These are phyloP conservation scores for Aureobasidium sp. DNA, from an alignment of 2,329 filamentous ascomycete species.

Conservation along the genomic window DNA sequence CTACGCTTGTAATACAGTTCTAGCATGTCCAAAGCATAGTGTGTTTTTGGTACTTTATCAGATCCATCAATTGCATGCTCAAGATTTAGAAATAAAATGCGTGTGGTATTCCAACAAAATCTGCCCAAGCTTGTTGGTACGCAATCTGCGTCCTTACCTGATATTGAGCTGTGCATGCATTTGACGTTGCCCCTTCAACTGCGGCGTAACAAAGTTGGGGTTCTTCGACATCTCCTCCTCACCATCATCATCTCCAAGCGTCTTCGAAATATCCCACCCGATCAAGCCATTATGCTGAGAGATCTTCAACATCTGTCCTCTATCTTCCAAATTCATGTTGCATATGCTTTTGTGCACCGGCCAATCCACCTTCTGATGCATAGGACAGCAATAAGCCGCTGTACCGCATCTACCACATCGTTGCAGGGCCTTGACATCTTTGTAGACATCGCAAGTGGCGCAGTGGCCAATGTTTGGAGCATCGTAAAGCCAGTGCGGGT, in stretches of 20 bases:
- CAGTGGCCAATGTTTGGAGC: conserved; percentile 13
- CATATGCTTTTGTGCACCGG: conserved; percentile 18
- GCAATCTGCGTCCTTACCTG: background rate
- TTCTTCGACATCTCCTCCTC: background rate
- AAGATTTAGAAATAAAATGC: no score
- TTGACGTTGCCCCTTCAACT: background rate
- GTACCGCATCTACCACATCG: conserved; percentile 18
- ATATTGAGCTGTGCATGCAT: background rate
- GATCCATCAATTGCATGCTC: no score
- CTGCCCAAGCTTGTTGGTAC: background rate
- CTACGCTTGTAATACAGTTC: no score
- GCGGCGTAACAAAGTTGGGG: background rate
- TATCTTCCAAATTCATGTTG: conserved; percentile 16
- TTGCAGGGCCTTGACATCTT: conserved; percentile 4
- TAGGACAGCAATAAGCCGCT: conserved; percentile 17
- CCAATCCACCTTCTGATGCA: conserved; percentile 17
- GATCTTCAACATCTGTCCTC: conserved; percentile 17
- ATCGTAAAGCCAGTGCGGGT: conserved; percentile 18
- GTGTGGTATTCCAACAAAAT: background rate
- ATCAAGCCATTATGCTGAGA: conserved; percentile 15
- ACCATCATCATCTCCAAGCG: background rate
- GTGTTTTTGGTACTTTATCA: background rate
- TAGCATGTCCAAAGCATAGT: background rate
- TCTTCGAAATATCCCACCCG: conserved; percentile 3
- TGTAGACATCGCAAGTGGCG: conserved; percentile 12